phyloP scores from a whole-genome alignment of 768 basidiomycete genomes.

The Termitomyces sp. region DNA sequence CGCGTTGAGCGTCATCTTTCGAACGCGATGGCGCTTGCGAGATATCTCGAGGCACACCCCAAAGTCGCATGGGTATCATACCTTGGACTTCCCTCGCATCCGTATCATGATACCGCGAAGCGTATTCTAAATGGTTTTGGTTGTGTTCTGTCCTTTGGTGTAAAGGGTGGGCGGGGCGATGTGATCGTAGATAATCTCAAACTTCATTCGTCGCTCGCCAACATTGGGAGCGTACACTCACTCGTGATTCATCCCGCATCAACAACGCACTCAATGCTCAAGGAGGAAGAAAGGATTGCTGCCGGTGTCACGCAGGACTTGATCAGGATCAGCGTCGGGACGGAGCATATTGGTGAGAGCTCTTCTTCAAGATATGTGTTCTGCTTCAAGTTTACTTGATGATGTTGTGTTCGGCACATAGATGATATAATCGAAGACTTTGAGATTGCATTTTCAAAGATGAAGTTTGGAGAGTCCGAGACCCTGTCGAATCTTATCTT shows the following conservation, averaged over 20 bases:
- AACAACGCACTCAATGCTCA: slow-evolving; percentile 55
- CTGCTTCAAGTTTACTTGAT: too few species aligned
- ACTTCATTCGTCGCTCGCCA: slow-evolving; percentile 29
- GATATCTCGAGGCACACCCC: slow-evolving; percentile 47
- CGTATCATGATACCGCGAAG: slow-evolving; percentile 43
- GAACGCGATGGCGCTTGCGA: slow-evolving; percentile 39
- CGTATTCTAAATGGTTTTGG: slow-evolving; percentile 42
- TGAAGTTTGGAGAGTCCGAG: neutral
- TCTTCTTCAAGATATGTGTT: neutral
- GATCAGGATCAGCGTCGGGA: slow-evolving; percentile 37
- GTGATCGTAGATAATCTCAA: slow-evolving; percentile 31
- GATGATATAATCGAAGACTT: slow-evolving; percentile 11
- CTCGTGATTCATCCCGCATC: slow-evolving; percentile 53
- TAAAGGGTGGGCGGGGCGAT: slow-evolving; percentile 35
- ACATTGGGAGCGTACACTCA: slow-evolving; percentile 22
- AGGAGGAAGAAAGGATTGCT: slow-evolving; percentile 36
- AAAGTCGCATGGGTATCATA: slow-evolving; percentile 62
- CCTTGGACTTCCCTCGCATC: slow-evolving; percentile 47
- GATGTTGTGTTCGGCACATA: neutral
- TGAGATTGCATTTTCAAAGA: slow-evolving; percentile 7
- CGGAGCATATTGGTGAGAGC: slow-evolving; percentile 6
- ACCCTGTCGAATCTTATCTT: neutral
- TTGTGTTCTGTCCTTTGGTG: slow-evolving; percentile 59
- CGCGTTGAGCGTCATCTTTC: slow-evolving; percentile 51
- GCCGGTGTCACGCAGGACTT: slow-evolving; percentile 53